Percentiles rank a stretch among this genome's conserved stretches.
These are phyloP conservation scores for Berberis vulgaris DNA, from an alignment of 164 flowering plant genomes.

Conservation along the genomic window DNA sequence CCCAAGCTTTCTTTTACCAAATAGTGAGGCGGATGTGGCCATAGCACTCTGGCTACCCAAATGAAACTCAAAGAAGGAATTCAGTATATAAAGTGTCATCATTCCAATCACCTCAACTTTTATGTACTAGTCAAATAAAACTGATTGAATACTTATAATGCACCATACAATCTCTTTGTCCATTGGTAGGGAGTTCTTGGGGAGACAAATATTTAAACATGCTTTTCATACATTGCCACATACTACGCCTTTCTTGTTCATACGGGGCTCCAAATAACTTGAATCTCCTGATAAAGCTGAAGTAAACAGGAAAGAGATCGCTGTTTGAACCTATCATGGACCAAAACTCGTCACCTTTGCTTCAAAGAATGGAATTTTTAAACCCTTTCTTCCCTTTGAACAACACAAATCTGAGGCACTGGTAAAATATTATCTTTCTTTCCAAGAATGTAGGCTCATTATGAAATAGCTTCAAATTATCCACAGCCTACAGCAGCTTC, in stretches of 20 bases:
- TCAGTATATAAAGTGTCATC: too few relatives aligned
- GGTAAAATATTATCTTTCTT: slow-evolving; percentile 8
- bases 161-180: slow-evolving; percentile 15
- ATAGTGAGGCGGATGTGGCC: too few relatives aligned
- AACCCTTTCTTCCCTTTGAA: slow-evolving; percentile 4
- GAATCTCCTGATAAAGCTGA: slow-evolving; percentile 1
- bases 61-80: too few relatives aligned
- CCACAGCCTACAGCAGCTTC: slow-evolving; percentile 56
- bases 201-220: slow-evolving; percentile 11
- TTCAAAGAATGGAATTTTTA: slow-evolving; percentile 8
- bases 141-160: slow-evolving; percentile 13
- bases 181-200: slow-evolving; percentile 11
- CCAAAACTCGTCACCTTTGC: background rate
- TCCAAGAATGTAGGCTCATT: slow-evolving; percentile 25
- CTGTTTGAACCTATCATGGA: slow-evolving; percentile 3
- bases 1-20: too few relatives aligned
- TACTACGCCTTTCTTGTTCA: slow-evolving; percentile 3
- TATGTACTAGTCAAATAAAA: slow-evolving; percentile 5
- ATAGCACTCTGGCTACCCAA: too few relatives aligned
- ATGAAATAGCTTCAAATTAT: slow-evolving; percentile 27
- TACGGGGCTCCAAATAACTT: slow-evolving; percentile 1
- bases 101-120: slow-evolving; percentile 10
- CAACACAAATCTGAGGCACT: slow-evolving; percentile 3
- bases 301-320: background rate
- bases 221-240: slow-evolving; percentile 12